Conservation (phyloP, 2,329 filamentous ascomycete genomes). For the Camillea tinctor region DNA sequence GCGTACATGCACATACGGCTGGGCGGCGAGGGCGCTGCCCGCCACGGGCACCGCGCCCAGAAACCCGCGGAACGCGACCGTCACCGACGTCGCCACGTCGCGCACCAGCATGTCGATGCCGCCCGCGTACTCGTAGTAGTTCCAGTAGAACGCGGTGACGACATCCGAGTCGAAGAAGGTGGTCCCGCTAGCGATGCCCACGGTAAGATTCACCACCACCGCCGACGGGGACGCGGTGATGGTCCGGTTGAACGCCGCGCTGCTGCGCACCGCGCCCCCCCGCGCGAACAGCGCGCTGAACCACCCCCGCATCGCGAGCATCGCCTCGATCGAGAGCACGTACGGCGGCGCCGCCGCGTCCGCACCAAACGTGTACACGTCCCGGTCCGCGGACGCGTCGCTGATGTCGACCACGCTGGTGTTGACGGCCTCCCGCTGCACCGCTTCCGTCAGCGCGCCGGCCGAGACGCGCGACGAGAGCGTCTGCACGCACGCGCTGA, state of each 20-base stretch:
- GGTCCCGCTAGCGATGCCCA: constrained; percentile 32
- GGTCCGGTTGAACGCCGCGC: constrained; percentile 26
- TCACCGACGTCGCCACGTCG: constrained; percentile 36
- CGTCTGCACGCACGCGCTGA: constrained; percentile 33
- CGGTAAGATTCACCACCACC: constrained; percentile 33
- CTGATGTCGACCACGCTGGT: constrained; percentile 26
- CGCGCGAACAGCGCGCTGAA: constrained; percentile 30
- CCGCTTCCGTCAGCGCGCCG: constrained; percentile 29
- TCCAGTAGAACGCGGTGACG: constrained; percentile 40
- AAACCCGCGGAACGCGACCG: constrained; percentile 34
- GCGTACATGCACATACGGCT: constrained; percentile 36
- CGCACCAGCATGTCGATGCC: constrained; percentile 36
- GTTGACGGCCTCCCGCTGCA: constrained; percentile 21
- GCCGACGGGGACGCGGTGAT: constrained; percentile 13
- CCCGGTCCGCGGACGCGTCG: constrained; percentile 15
- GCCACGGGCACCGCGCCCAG: constrained; percentile 26
- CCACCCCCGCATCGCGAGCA: constrained; percentile 33
- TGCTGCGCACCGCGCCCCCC: constrained; percentile 29
- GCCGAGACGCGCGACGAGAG: constrained; percentile 24
- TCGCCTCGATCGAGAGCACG: constrained; percentile 26
- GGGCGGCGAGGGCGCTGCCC: constrained; percentile 27
- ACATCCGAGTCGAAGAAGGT: constrained; percentile 37
- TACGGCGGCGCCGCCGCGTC: constrained; percentile 17
- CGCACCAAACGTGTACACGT: constrained; percentile 15
- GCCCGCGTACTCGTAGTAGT: constrained; percentile 36